Conservation (phyloP, 352 stramenopile genomes). For the Phytophthora syringae region DNA sequence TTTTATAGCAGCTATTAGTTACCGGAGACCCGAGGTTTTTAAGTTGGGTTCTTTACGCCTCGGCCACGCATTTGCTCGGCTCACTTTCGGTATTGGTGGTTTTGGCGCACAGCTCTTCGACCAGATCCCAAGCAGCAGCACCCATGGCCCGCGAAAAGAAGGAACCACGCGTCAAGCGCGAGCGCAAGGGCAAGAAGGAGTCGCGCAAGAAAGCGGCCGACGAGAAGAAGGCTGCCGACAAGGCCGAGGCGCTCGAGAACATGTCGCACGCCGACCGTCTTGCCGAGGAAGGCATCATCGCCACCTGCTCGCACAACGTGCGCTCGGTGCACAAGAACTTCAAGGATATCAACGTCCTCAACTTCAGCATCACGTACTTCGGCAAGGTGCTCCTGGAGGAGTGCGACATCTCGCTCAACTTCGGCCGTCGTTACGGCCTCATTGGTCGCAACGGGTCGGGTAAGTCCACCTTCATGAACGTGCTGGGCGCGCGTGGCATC, state of each 20-base stretch:
- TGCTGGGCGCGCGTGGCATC: slow-evolving; percentile 94
- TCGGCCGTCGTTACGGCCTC: slow-evolving; percentile 97
- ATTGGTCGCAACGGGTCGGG: slow-evolving; percentile 97
- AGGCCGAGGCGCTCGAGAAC: slow-evolving; percentile 62
- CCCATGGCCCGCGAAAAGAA: slow-evolving; percentile 47
- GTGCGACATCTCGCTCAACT: slow-evolving; percentile 97
- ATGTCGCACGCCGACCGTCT: slow-evolving; percentile 91
- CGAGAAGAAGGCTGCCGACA: slow-evolving; percentile 80
- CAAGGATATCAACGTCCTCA: slow-evolving; percentile 98
- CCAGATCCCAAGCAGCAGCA: slow-evolving; percentile 19
- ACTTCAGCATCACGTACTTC: slow-evolving; percentile 97
- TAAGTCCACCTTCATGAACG: slow-evolving; percentile 98
- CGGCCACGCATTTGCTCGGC: slow-evolving; percentile 20
- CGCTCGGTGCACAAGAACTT: slow-evolving; percentile 94
- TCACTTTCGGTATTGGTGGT: slow-evolving; percentile 43
- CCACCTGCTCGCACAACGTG: slow-evolving; percentile 95
- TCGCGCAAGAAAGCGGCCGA: slow-evolving; percentile 76
- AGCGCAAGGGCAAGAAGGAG: slow-evolving; percentile 84
- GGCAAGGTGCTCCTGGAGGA: slow-evolving; percentile 96
- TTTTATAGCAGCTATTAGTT: not conserved
- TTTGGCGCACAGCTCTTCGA: slow-evolving; percentile 29
- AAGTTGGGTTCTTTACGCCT: slow-evolving; percentile 20
- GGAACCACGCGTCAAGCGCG: slow-evolving; percentile 72
- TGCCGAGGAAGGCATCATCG: slow-evolving; percentile 94
- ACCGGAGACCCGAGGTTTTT: slow-evolving; percentile 16